Evolutionary conservation across 108 stramenopile genomes (phyloP).

Genomic region (Skeletonema costatum): DNA sequence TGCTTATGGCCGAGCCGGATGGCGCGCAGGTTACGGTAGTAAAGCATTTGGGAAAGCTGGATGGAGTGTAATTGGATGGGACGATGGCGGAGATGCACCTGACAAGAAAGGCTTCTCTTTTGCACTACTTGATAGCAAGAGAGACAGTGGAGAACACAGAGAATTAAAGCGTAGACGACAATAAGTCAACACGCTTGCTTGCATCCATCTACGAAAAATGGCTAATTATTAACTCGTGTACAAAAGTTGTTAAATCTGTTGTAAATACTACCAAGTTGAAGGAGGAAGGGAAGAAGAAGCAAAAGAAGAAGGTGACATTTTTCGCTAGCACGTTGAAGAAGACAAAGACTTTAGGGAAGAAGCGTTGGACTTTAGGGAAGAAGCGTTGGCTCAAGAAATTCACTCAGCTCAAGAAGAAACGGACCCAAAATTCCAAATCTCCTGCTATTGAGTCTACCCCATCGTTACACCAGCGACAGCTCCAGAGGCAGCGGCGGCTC

Average conservation of each 20-base stretch:
- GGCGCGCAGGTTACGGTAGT: constrained; percentile 87
- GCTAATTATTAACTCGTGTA: not conserved
- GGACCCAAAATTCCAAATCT: not conserved
- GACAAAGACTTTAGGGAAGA: no score
- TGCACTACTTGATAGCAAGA: constrained; percentile 46
- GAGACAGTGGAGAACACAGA: constrained; percentile 1
- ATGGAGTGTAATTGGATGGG: constrained; percentile 86
- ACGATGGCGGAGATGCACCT: constrained; percentile 66
- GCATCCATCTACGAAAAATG: not conserved
- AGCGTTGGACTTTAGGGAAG: no score
- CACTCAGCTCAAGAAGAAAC: not conserved
- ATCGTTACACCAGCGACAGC: no score
- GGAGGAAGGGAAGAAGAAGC: no score
- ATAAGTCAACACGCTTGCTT: constrained; percentile 18
- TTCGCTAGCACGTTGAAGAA: not conserved
- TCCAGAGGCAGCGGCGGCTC: no score
- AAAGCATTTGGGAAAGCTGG: constrained; percentile 84
- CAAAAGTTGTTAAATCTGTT: not conserved
- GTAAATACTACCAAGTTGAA: no score
- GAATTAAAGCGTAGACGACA: constrained; percentile 9
- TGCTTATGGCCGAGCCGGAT: constrained; percentile 79
- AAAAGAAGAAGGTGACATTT: not conserved
- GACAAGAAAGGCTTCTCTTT: constrained; percentile 84
- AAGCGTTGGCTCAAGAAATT: not conserved
- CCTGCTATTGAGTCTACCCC: no score